A percentile compares a stretch with the other conserved stretches of the same genome.
phyloP scores from a whole-genome alignment of 495 filamentous ascomycete species.

The Neurospora intermedia region DNA sequence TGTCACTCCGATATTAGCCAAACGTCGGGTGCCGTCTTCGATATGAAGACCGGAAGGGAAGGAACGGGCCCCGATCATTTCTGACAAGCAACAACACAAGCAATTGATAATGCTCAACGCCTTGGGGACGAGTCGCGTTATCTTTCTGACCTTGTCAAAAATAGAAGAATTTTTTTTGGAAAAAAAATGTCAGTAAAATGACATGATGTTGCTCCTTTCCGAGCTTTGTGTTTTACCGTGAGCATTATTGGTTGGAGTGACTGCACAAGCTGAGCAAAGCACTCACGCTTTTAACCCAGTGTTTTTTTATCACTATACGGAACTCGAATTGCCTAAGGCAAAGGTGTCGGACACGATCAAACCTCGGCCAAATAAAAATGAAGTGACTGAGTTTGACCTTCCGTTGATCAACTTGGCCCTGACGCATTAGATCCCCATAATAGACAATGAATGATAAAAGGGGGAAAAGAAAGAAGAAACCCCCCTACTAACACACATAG shows the following conservation, averaged over 20 bases:
- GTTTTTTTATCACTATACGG: neutral
- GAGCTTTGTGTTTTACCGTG: neutral
- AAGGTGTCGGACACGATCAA: too few species aligned
- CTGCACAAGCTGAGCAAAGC: neutral
- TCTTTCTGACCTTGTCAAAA: neutral
- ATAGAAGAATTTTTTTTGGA: too few species aligned
- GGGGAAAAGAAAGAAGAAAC: too few species aligned
- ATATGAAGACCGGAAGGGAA: neutral
- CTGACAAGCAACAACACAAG: neutral
- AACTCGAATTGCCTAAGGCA: too few species aligned
- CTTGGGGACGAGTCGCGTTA: neutral
- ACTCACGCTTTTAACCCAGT: neutral
- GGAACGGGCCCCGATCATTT: neutral
- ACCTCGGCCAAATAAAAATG: too few species aligned
- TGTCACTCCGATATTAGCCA: neutral
- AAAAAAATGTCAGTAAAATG: neutral
- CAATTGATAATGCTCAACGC: neutral
- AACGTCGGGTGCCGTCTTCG: neutral
- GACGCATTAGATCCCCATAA: too few species aligned
- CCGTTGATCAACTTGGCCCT: too few species aligned
- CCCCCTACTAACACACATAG: too few species aligned
- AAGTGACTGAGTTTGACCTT: too few species aligned
- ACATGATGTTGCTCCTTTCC: neutral
- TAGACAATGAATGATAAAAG: too few species aligned
- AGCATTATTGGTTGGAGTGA: neutral